phyloP scores from a whole-genome alignment of 2,329 filamentous ascomycete species.

The Diaporthe citri region DNA sequence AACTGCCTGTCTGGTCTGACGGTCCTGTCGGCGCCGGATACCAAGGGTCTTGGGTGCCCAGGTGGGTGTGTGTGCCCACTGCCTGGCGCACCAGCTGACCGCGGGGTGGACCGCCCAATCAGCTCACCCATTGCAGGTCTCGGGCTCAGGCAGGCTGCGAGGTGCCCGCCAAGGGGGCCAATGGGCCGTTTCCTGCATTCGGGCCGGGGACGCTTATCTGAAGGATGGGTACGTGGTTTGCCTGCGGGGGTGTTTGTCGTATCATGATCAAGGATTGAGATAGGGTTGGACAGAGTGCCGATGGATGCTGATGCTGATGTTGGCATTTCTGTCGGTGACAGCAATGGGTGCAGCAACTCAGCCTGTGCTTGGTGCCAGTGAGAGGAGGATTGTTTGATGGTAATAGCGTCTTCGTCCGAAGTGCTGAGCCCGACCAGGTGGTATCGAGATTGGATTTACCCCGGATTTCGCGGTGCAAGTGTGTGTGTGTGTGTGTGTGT shows the following conservation, averaged over 20 bases:
- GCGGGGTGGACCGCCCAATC: constrained; percentile 20
- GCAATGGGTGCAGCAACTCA: too few species aligned
- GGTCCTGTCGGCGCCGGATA: neutral
- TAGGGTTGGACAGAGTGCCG: neutral
- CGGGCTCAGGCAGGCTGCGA: neutral
- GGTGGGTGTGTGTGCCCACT: neutral
- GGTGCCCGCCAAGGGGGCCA: constrained; percentile 16
- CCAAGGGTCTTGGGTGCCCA: neutral
- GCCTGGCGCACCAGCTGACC: neutral
- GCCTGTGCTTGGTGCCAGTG: neutral
- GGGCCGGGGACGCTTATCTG: constrained; percentile 22
- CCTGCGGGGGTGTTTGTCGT: constrained; percentile 2
- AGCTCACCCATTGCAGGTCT: neutral
- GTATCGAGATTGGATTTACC: constrained; percentile 26
- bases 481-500: neutral
- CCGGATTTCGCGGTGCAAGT: neutral
- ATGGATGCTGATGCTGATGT: neutral
- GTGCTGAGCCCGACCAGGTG: constrained; percentile 14
- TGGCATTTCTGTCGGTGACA: neutral
- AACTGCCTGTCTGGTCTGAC: neutral
- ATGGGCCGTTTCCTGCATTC: constrained; percentile 23
- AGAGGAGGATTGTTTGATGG: neutral
- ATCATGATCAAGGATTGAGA: neutral
- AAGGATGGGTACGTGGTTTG: constrained; percentile 10
- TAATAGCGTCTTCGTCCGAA: constrained; percentile 2